Conservation (phyloP, 345 rosid genomes). For the Bruguiera parviflora region DNA sequence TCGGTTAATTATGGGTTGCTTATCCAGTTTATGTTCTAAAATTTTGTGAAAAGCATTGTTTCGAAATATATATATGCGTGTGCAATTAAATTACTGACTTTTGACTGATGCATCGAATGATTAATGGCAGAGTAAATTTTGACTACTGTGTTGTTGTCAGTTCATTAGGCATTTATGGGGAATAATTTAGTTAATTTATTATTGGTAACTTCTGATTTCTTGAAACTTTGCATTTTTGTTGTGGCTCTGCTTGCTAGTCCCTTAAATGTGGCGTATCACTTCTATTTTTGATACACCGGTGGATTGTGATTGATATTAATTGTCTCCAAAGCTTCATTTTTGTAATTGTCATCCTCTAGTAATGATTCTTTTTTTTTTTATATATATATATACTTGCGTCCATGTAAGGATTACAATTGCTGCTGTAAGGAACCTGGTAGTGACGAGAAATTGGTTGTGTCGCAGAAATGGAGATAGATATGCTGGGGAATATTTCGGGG, state of each 20-base stretch:
- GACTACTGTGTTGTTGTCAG: neutral
- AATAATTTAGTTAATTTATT: neutral
- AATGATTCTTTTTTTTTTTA: too few relatives aligned
- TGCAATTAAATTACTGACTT: neutral
- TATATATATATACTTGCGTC: too few relatives aligned
- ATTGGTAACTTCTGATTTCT: neutral
- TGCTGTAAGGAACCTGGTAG: neutral
- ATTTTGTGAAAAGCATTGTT: too few relatives aligned
- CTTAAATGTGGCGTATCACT: neutral
- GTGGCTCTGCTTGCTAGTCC: neutral
- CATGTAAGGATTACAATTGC: too few relatives aligned
- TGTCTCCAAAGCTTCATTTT: too few relatives aligned
- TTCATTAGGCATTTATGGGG: neutral
- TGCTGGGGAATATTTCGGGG: constrained; percentile 90
- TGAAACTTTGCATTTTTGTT: neutral
- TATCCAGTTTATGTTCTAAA: too few relatives aligned
- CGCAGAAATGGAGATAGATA: constrained; percentile 90
- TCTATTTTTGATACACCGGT: too few relatives aligned
- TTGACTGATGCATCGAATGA: neutral
- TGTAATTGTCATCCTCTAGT: too few relatives aligned
- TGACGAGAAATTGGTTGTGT: constrained; percentile 16
- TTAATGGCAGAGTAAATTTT: too few relatives aligned
- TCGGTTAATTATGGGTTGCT: too few relatives aligned
- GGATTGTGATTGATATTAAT: too few relatives aligned
- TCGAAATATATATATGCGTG: too few relatives aligned